Evolutionary conservation across 345 rosid genomes (phyloP), one percentile per base, ranked within the genome.

Genomic region (Citrus medica): DNA sequence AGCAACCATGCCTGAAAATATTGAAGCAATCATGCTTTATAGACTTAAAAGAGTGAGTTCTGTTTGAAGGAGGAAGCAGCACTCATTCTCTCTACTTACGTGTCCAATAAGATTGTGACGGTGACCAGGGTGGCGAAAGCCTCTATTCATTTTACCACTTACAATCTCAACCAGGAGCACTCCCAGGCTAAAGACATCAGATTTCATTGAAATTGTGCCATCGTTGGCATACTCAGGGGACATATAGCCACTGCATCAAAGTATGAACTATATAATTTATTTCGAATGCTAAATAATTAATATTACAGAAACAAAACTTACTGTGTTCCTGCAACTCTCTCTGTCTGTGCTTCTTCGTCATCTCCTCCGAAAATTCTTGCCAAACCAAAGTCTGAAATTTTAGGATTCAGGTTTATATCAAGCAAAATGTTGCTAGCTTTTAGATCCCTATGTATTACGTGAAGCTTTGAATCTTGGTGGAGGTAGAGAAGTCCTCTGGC

Each of bases 401-500:
- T 82, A 0, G 88, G 88, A 21, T 85, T 82, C 78, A 84, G 22
- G 9, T 79, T 64, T 35, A 73, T 7, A 55, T 88, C 88, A 19
- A 85, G 48, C 3, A 82, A 71, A 14, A 84, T 69, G 32, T 85
- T 85, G 40, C 86, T 82, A 2, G 88, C 73, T 9, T 82, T 87
- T 5, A 85, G 76, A 78, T 88, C 90, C 58, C 90, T 82, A 48
- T 84, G 93, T 16, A 88, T 82, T 5, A 89, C 84, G 53, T 86
- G 82, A 28, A 87, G 37, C 25, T 87, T 87, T 0, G 92, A 87
- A 51, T 89, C 87, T 24, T 87, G 87, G 69, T 87, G 92, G 17
- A 87, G 89, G 79, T 90, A 88, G 28, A 86, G 60, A 71, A 84
- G 88, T 59, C 92, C 89, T 71, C 79, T 74, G 13, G 88, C 84